Conservation (phyloP, 208 protist genomes). For the Trypanosoma caninum region DNA sequence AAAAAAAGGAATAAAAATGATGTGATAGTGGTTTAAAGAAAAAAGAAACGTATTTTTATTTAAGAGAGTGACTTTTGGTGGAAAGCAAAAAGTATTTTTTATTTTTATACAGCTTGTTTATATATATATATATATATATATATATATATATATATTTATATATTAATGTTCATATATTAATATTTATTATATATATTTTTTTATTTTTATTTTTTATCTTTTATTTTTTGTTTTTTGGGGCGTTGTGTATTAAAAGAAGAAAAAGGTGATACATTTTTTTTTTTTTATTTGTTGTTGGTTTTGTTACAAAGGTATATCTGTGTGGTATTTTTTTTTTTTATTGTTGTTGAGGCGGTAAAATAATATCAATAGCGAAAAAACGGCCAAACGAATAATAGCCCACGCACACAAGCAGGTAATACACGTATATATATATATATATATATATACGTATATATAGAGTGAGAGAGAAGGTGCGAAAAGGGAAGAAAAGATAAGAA, state of each 20-base stretch:
- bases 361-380: background rate
- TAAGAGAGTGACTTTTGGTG: too few species aligned
- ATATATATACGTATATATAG: background rate
- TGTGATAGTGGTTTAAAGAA: too few species aligned
- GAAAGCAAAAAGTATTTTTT: too few species aligned
- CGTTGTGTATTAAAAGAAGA: too few species aligned
- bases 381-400: too few species aligned
- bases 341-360: too few species aligned
- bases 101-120: background rate
- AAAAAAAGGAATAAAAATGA: too few species aligned
- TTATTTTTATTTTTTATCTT: background rate
- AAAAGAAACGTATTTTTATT: too few species aligned
- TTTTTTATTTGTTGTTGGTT: slow-evolving; percentile 15
- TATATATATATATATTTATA: background rate
- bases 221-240: slow-evolving; percentile 8
- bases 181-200: slow-evolving; percentile 7
- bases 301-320: background rate
- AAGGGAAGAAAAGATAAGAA: background rate
- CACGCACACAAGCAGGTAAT: too few species aligned
- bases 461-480: background rate
- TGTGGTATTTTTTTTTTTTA: too few species aligned
- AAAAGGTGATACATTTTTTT: background rate
- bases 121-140: too few species aligned
- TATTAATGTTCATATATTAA: slow-evolving; percentile 2
- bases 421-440: background rate